Evolutionary conservation across 2,329 filamentous ascomycete species (phyloP), one percentile per base, ranked within the genome.

Genomic region (Aspergillus sp.): DNA sequence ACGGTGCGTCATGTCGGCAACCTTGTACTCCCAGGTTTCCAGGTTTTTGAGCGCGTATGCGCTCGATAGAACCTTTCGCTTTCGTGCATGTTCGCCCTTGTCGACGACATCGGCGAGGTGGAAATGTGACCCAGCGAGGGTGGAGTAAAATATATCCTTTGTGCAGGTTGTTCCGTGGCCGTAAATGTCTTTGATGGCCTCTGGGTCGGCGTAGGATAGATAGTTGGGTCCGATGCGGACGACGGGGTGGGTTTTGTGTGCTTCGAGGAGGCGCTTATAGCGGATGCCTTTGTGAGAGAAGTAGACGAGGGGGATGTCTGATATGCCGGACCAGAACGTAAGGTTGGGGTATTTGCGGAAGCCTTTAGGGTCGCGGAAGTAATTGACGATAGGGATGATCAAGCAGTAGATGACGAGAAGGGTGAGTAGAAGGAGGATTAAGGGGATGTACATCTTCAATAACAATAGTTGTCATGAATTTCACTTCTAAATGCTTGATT

Each of bases 41-140:
- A 79, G 67, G 36, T 78, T 77, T 65, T 78, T 78, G 10, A 76
- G 52, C 1, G 77, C 75, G 61, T 76, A 79, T 1, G 76, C 77
- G 15, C 67, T 69, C 0, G 77, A 73, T 2, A 79, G 59, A 0
- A 75, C 67, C 60, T 78, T 79, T 9, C 77, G 66, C 61, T 79
- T 79, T 0, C 73, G 70, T 0, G 70, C 69, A 59, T 80, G 78
- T 1, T 77, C 73, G 3, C 64, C 56, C 60, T 76, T 77, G 59
- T 79, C 74, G 5, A 76, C 65, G 2, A 77, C 76, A 66, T 79
- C 77, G 13, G 72, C 72, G 0, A 78, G 69, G 59, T 78, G 71
- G 36, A 62, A 67, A 51, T 78, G 74, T 0, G 67, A 67, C 1
- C 76, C 76, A 4, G 67, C 60, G 4, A 69, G 61, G 2, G 70